Evolutionary conservation across 1,284 basidiomycete species (phyloP).

Genomic region (Naganishia liquefaciens): DNA sequence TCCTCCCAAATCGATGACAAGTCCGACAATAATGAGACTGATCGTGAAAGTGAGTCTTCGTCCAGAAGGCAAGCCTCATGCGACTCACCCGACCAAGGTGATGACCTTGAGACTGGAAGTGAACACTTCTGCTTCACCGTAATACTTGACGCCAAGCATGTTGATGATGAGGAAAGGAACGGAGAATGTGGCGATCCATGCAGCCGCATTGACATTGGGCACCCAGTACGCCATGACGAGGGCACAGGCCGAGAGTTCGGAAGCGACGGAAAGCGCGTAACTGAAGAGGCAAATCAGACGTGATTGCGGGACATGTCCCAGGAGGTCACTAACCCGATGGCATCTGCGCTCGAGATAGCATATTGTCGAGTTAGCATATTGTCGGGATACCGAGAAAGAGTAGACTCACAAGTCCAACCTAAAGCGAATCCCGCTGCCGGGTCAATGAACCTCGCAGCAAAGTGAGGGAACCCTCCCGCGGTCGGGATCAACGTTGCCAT

Average conservation of each 20-base stretch:
- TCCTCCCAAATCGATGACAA: constrained; percentile 71
- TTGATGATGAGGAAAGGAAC: constrained; percentile 55
- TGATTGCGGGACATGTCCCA: constrained; percentile 36
- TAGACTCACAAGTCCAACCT: constrained; percentile 39
- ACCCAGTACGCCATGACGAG: constrained; percentile 54
- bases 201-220: constrained; percentile 48
- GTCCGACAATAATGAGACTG: constrained; percentile 60
- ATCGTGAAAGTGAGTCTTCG: background rate
- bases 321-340: constrained; percentile 46
- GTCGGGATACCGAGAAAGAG: background rate
- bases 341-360: constrained; percentile 34
- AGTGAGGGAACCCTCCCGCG: constrained; percentile 51
- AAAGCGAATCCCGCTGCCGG: constrained; percentile 57
- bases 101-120: constrained; percentile 40
- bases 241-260: constrained; percentile 53
- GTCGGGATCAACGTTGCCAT: constrained; percentile 41
- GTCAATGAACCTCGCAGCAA: constrained; percentile 57
- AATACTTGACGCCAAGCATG: constrained; percentile 41
- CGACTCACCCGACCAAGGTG: constrained; percentile 40
- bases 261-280: constrained; percentile 47
- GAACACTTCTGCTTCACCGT: constrained; percentile 50
- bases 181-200: constrained; percentile 55
- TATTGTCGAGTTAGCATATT: too few relatives aligned
- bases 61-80: background rate
- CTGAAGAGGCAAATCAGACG: constrained; percentile 12